phyloP scores from a whole-genome alignment of 371 early-diverging fungal genomes.

The Mortierella sp. region DNA sequence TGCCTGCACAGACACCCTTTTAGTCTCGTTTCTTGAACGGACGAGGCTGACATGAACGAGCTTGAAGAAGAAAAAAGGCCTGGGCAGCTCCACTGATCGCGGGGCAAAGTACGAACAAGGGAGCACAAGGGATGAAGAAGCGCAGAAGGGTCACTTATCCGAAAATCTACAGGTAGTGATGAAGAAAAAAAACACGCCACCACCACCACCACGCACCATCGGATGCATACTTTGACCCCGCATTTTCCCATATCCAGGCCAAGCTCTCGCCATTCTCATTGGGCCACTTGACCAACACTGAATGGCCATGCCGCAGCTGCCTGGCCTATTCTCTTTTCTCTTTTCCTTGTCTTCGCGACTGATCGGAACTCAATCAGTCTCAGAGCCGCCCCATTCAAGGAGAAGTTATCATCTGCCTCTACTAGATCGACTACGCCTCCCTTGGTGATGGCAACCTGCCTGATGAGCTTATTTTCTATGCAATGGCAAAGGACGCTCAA shows the following conservation, averaged over 20 bases:
- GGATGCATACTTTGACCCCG: background rate
- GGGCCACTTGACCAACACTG: background rate
- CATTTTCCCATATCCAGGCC: background rate
- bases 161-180: background rate
- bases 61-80: background rate
- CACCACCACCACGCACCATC: background rate
- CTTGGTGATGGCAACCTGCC: too few species aligned
- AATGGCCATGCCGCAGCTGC: background rate
- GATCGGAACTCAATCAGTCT: background rate
- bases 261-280: background rate
- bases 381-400: background rate
- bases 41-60: background rate
- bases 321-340: background rate
- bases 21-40: background rate
- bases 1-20: background rate
- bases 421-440: too few species aligned
- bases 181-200: background rate
- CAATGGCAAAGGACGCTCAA: too few species aligned
- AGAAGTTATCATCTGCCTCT: background rate
- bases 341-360: background rate
- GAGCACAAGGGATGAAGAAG: background rate
- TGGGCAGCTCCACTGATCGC: background rate
- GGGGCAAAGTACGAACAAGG: background rate
- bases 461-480: background rate
- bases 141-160: background rate